Base-by-base conservation (phyloP, 345 rosid species). In the Trapa incisa region DNA sequence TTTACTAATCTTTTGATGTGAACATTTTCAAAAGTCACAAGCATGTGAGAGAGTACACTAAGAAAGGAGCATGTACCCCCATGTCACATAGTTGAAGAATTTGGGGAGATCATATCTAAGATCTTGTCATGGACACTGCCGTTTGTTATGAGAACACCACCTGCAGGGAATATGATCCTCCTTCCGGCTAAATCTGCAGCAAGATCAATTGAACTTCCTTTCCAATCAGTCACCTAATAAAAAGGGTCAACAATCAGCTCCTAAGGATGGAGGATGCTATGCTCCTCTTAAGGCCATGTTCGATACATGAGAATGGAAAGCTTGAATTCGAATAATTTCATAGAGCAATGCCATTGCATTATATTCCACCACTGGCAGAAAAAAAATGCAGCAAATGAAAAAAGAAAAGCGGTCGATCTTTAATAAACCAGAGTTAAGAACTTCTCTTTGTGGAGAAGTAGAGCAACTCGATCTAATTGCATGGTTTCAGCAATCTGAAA, bases 211-310 rank as follows among this genome's bases (percentile, higher is more conserved):
- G 74, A 74, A 68, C 50, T 79, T 57, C 91, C 93, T 80, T 79
- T 78, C 93, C 96, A 89, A 69, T 89, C 96, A 43, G 84, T 85
- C 66, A 85, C 91, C 96, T 87, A 80, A 36, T 39, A 33, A 61
- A 66, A 43, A 65, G 60, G 38, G 5, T 6, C 35, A 64, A 7
- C 17, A 6, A 14, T 57, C 61, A 57, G 61, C 37, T 57, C n/a
- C 17, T 14, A 52, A 13, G 61, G n/a, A 48, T 48, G 50, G 58
- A 50, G 61, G 41, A 53, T 8, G 7, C 43, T 41, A 53, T 8
- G 7, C 43, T 41, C 43, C 0, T 8, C 7, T 41, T 41, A 41
- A 41, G 43, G 43, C 43, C 43, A 2, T 41, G 43, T 1, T 41
- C 7, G 43, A 41, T 41, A 41, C 7, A 37, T 36, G 53, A 5